These are phyloP conservation scores for Ceratonia siliqua DNA, from an alignment of 306 rosid genomes.

Conservation along the genomic window DNA sequence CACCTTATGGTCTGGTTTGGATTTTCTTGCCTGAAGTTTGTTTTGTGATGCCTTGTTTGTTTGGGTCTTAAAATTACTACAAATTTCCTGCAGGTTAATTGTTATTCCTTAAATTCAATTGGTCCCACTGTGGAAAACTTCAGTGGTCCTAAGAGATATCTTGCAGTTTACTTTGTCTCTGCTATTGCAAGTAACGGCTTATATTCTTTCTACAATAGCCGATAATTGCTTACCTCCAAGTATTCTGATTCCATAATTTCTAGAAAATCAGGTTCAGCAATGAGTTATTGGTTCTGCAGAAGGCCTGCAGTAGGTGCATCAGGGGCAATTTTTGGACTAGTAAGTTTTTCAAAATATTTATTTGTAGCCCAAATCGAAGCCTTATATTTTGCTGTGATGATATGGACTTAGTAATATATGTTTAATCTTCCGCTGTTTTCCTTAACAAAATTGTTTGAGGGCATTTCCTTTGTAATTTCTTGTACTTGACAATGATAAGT, in stretches of 20 bases:
- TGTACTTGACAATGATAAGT: neutral
- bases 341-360: slow-evolving; percentile 43
- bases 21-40: slow-evolving; percentile 16
- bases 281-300: slow-evolving; percentile 78
- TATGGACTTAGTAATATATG: neutral
- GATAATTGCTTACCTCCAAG: slow-evolving; percentile 44
- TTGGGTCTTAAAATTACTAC: neutral
- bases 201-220: slow-evolving; percentile 48
- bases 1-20: slow-evolving; percentile 74
- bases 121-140: slow-evolving; percentile 86
- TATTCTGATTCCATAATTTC: slow-evolving; percentile 56
- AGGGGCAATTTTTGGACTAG: slow-evolving; percentile 92
- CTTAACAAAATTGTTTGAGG: neutral
- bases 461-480: neutral
- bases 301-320: slow-evolving; percentile 91
- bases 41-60: slow-evolving; percentile 19
- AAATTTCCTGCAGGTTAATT: slow-evolving; percentile 59
- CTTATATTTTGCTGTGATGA: neutral
- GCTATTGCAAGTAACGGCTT: slow-evolving; percentile 85
- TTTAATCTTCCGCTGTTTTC: neutral
- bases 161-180: slow-evolving; percentile 76
- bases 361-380: neutral
- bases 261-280: slow-evolving; percentile 85
- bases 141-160: slow-evolving; percentile 75
- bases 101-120: slow-evolving; percentile 80